A percentile compares a stretch with the other conserved stretches of the same genome.
Evolutionary conservation across 2,329 filamentous ascomycete species (phyloP).

Genomic region (Aspergillus sp.): DNA sequence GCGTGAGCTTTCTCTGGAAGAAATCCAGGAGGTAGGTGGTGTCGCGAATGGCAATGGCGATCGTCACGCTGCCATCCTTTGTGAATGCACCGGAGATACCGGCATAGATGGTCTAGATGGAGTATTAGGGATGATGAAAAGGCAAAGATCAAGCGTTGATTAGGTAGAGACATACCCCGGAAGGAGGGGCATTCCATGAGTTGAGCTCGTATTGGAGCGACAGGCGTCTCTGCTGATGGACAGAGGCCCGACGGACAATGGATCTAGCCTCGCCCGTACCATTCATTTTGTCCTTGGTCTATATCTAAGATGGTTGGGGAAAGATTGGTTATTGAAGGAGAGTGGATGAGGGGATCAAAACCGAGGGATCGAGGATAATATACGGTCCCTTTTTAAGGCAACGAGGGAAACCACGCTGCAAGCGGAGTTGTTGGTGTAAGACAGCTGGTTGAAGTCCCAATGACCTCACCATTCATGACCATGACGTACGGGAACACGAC

Average conservation of each 20-base stretch:
- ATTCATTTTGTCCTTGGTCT: constrained; percentile 3
- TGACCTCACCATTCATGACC: constrained; percentile 13
- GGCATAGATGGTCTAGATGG: constrained; percentile 40
- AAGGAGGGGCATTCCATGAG: constrained; percentile 37
- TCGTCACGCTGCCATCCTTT: constrained; percentile 49
- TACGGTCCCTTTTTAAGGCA: not conserved
- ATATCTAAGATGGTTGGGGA: not conserved
- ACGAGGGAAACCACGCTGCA: not conserved
- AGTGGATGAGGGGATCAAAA: not conserved
- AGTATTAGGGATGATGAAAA: not conserved
- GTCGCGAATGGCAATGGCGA: constrained; percentile 71
- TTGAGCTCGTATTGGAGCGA: constrained; percentile 29
- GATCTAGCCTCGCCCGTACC: not conserved
- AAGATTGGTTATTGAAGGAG: not conserved
- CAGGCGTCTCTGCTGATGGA: constrained; percentile 34
- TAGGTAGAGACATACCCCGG: constrained; percentile 31
- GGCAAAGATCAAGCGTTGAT: not conserved
- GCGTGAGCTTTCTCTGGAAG: constrained; percentile 58
- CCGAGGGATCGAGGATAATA: not conserved
- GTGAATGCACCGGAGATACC: constrained; percentile 37
- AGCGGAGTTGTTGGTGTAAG: not conserved
- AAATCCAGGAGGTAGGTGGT: constrained; percentile 74
- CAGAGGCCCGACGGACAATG: constrained; percentile 31
- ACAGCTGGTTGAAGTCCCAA: constrained; percentile 1
- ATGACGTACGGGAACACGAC: constrained; percentile 10